Percentiles rank a stretch among this genome's conserved stretches.
Evolutionary conservation across 768 basidiomycete species (phyloP).

Genomic region (Strobilomyces echinocephalus): DNA sequence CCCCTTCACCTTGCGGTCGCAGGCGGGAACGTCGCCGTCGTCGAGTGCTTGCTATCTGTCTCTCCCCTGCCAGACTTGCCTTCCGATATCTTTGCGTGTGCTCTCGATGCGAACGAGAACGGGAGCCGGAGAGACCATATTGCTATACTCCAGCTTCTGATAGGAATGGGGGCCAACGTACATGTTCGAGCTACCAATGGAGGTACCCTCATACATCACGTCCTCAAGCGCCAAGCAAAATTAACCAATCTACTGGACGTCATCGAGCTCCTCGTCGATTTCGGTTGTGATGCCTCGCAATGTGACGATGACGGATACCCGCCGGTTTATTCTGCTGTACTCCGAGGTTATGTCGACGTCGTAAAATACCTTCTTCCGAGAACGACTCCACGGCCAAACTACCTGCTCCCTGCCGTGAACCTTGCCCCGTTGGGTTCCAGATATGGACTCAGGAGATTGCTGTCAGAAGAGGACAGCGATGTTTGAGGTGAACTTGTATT

Average conservation of each 20-base stretch:
- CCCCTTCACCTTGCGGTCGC: constrained; percentile 6
- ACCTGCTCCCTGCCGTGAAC: no score
- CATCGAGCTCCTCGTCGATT: background rate
- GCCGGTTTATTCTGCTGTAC: background rate
- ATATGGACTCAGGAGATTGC: no score
- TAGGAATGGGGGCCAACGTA: background rate
- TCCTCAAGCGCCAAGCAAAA: background rate
- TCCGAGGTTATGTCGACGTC: background rate
- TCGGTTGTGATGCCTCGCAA: constrained; percentile 2
- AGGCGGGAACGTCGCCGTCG: background rate
- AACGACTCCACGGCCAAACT: background rate
- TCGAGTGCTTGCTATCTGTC: background rate
- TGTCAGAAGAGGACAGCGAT: no score
- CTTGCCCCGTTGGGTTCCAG: no score
- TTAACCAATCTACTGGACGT: background rate
- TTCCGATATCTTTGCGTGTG: background rate
- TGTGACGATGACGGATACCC: background rate
- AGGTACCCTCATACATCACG: background rate
- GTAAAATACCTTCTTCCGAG: background rate
- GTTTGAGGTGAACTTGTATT: no score
- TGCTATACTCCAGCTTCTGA: background rate
- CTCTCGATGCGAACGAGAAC: background rate
- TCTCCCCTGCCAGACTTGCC: background rate
- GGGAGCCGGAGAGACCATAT: background rate
- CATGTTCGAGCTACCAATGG: background rate